Conservation (phyloP, 2,329 filamentous ascomycete genomes). For the Xylaria sp. region DNA sequence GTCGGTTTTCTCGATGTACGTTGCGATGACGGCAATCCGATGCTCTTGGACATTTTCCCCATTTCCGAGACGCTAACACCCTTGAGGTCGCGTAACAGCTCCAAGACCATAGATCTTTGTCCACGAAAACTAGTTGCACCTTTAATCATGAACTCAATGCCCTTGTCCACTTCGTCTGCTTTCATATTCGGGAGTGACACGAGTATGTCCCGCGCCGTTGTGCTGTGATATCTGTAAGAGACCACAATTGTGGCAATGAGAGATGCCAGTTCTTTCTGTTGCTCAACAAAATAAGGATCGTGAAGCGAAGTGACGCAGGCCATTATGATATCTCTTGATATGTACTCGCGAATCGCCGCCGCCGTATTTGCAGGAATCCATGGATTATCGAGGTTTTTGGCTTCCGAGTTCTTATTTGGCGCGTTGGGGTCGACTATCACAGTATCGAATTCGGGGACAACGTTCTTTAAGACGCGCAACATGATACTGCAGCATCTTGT, state of each 20-base stretch:
- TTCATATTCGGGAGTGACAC: conserved; percentile 82
- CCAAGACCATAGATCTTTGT: conserved; percentile 83
- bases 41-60: conserved; percentile 77
- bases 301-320: conserved; percentile 91
- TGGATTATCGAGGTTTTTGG: conserved; percentile 50
- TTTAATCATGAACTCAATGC: conserved; percentile 69
- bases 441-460: conserved; percentile 79
- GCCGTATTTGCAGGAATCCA: conserved; percentile 66
- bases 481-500: conserved; percentile 88
- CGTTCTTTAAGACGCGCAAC: conserved; percentile 84
- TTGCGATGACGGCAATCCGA: conserved; percentile 48
- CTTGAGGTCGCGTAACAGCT: conserved; percentile 85
- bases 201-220: conserved; percentile 80
- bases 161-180: conserved; percentile 71
- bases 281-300: conserved; percentile 95
- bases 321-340: conserved; percentile 87
- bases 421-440: conserved; percentile 25
- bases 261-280: conserved; percentile 89
- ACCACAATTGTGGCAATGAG: conserved; percentile 88
- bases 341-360: conserved; percentile 84
- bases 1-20: conserved; percentile 54
- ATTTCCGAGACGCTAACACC: conserved; percentile 94
- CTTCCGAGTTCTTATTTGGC: conserved; percentile 17
- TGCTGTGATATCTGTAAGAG: conserved; percentile 75
- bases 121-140: conserved; percentile 73